Percentiles rank a stretch among this genome's conserved stretches.
These are phyloP conservation scores for Cymbidium sinense DNA, from an alignment of 106 monocot genomes.

Conservation along the genomic window DNA sequence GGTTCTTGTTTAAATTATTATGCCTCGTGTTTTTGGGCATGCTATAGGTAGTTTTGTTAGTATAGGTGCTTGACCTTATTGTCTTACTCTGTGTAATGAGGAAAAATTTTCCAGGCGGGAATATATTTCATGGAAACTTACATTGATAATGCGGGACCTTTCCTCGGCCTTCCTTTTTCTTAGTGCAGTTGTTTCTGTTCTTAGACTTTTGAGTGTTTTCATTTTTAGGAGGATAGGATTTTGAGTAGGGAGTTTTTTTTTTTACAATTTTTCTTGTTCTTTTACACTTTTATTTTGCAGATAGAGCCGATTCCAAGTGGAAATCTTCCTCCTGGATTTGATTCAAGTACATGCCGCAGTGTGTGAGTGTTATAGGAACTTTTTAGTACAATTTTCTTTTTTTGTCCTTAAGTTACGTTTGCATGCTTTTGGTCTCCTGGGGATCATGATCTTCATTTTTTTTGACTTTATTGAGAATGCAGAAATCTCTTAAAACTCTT, in stretches of 20 bases:
- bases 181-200: not conserved
- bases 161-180: not conserved
- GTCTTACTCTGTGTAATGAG: not conserved
- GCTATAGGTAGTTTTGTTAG: not conserved
- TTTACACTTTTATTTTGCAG: slow-evolving; percentile 73
- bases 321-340: slow-evolving; percentile 97
- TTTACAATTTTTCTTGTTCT: slow-evolving; percentile 29
- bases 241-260: not conserved
- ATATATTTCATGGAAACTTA: not conserved
- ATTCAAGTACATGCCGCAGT: slow-evolving; percentile 96
- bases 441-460: not conserved
- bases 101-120: not conserved
- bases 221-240: not conserved
- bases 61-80: not conserved
- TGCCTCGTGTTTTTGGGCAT: not conserved
- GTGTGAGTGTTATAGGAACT: slow-evolving; percentile 73
- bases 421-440: not conserved
- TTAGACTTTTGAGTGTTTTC: not conserved
- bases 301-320: slow-evolving; percentile 96
- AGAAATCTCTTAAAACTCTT: not conserved
- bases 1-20: not conserved
- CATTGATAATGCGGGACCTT: not conserved
- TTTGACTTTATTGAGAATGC: not conserved
- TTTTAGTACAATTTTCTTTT: slow-evolving; percentile 17
- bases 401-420: not conserved